Conservation (phyloP, 768 basidiomycete genomes). For the Leccinum fibrillosum region DNA sequence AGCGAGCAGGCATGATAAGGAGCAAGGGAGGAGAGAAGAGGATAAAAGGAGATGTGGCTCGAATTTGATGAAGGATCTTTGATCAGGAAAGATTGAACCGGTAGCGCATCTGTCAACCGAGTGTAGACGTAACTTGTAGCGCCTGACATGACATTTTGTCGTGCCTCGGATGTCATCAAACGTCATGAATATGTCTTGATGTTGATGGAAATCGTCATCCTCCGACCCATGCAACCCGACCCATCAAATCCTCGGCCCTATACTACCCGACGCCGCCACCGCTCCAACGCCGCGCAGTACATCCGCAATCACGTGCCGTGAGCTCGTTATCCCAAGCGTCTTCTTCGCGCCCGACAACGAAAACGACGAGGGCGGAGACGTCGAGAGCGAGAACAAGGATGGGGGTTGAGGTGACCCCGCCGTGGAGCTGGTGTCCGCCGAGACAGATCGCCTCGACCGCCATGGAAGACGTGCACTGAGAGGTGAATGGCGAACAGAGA, state of each 20-base stretch:
- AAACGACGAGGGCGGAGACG: constrained; percentile 2
- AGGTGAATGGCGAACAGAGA: constrained; percentile 3
- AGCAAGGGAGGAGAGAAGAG: neutral
- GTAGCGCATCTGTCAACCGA: too few relatives aligned
- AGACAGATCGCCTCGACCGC: constrained; percentile 9
- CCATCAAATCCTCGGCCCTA: neutral
- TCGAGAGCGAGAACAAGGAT: neutral
- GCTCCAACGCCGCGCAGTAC: constrained; percentile 44
- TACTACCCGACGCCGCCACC: constrained; percentile 19
- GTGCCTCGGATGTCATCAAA: neutral
- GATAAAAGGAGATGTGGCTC: neutral
- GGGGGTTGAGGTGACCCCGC: neutral
- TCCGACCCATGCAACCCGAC: neutral
- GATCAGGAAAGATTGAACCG: too few relatives aligned
- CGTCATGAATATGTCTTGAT: neutral
- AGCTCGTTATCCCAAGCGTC: constrained; percentile 11
- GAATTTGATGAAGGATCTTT: neutral
- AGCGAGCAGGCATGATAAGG: neutral
- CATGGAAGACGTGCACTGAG: constrained; percentile 2
- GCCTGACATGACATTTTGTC: neutral
- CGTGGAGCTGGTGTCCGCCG: neutral
- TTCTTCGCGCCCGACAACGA: constrained; percentile 10
- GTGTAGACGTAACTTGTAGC: neutral
- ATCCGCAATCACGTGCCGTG: constrained; percentile 32
- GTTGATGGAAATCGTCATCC: neutral